phyloP scores from a whole-genome alignment of 176 grass and related monocot genomes.

The Oryza punctata region DNA sequence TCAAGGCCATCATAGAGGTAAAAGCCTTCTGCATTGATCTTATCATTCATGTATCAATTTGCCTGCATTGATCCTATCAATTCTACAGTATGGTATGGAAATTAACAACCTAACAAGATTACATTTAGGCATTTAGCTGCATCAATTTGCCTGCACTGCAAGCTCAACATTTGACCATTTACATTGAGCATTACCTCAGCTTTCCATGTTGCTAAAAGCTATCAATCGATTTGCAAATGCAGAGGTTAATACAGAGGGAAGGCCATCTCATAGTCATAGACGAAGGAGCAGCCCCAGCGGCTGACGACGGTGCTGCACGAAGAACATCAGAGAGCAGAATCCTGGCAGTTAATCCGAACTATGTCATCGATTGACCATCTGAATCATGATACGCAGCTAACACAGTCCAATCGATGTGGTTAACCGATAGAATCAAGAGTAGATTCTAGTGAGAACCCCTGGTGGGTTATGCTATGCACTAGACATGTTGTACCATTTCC shows the following conservation, averaged over 20 bases:
- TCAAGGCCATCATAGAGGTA: slow-evolving; percentile 98
- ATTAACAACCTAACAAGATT: neutral
- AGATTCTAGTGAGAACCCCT: neutral
- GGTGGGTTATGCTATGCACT: neutral
- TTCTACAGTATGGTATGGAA: neutral
- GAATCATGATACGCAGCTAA: slow-evolving; percentile 7
- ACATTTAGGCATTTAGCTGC: neutral
- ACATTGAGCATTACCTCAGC: neutral
- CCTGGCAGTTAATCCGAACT: slow-evolving; percentile 91
- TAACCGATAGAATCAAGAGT: neutral
- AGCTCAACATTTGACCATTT: neutral
- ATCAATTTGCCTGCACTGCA: neutral
- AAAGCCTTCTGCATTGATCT: neutral
- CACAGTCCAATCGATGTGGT: slow-evolving; percentile 7
- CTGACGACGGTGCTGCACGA: slow-evolving; percentile 35
- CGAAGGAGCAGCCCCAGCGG: slow-evolving; percentile 50
- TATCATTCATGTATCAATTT: neutral
- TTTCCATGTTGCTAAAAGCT: slow-evolving; percentile 7
- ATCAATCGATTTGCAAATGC: slow-evolving; percentile 32
- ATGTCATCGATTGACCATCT: slow-evolving; percentile 69
- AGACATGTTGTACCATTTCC: slow-evolving; percentile 33
- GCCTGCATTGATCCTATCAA: neutral
- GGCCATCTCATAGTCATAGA: slow-evolving; percentile 97
- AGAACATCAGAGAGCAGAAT: slow-evolving; percentile 68
- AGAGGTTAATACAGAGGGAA: slow-evolving; percentile 95